These are phyloP conservation scores for Cardamine occulta DNA, from an alignment of 345 rosid species.

Conservation along the genomic window DNA sequence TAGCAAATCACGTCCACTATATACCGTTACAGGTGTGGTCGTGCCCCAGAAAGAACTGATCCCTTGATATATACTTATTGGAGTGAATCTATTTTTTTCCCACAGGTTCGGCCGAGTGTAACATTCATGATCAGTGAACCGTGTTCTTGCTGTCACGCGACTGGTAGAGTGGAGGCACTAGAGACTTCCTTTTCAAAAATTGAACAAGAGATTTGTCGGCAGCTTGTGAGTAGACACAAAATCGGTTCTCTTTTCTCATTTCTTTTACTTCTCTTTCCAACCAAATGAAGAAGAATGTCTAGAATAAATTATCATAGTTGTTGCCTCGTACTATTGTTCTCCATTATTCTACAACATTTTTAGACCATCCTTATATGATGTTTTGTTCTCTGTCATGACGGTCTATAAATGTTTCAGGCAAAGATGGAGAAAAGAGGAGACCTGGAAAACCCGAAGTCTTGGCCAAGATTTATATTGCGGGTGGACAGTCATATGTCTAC, in stretches of 20 bases:
- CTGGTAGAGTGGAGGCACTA: slow-evolving; percentile 96
- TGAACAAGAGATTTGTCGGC: slow-evolving; percentile 89
- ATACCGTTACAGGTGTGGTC: no score
- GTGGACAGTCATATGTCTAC: slow-evolving; percentile 88
- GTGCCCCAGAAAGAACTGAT: slow-evolving; percentile 2
- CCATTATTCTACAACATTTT: not conserved
- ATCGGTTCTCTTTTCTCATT: not conserved
- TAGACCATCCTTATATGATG: not conserved
- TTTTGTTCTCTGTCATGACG: slow-evolving; percentile 23
- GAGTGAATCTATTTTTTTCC: not conserved
- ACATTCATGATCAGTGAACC: slow-evolving; percentile 97
- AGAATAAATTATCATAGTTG: not conserved
- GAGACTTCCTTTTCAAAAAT: slow-evolving; percentile 95
- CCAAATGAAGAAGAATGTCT: slow-evolving; percentile 9
- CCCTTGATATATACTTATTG: slow-evolving; percentile 21
- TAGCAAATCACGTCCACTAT: no score
- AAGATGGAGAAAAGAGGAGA: slow-evolving; percentile 60
- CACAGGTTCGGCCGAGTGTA: slow-evolving; percentile 96
- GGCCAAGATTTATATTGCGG: slow-evolving; percentile 84
- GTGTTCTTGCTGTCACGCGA: slow-evolving; percentile 87
- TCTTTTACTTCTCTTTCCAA: slow-evolving; percentile 16
- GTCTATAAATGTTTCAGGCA: slow-evolving; percentile 53
- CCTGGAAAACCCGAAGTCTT: slow-evolving; percentile 73
- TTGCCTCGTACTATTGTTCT: not conserved
- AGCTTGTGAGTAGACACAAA: slow-evolving; percentile 62